Conservation (phyloP, 768 basidiomycete species). For the Termitomyces titanicus region DNA sequence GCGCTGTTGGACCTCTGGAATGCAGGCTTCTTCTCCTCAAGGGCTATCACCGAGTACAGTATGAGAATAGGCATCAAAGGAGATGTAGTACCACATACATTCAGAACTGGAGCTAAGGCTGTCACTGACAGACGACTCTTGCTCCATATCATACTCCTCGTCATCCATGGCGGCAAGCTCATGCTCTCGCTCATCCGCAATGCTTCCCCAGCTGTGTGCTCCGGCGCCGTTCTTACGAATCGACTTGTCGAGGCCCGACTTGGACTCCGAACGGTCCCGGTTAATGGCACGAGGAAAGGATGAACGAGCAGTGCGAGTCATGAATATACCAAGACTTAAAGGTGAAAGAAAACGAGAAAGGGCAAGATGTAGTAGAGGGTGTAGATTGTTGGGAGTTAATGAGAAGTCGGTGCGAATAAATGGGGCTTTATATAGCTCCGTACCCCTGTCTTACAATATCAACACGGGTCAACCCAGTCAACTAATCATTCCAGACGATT, state of each 20-base stretch:
- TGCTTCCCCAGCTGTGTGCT: slow-evolving; percentile 81
- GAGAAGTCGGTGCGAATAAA: background rate
- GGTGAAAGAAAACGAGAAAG: background rate
- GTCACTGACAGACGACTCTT: slow-evolving; percentile 21
- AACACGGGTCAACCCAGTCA: slow-evolving; percentile 15
- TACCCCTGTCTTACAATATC: slow-evolving; percentile 16
- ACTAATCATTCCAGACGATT: slow-evolving; percentile 17
- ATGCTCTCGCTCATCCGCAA: slow-evolving; percentile 57
- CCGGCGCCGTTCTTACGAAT: slow-evolving; percentile 80
- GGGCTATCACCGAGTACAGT: slow-evolving; percentile 8
- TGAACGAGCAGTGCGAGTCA: slow-evolving; percentile 82
- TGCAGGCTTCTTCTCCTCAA: slow-evolving; percentile 24
- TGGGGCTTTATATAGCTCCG: slow-evolving; percentile 18
- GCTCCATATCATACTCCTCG: slow-evolving; percentile 44
- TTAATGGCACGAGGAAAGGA: slow-evolving; percentile 65
- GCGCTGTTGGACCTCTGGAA: slow-evolving; percentile 36
- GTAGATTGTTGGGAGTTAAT: slow-evolving; percentile 2
- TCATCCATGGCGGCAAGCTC: slow-evolving; percentile 59
- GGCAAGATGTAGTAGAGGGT: background rate
- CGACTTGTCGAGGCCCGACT: slow-evolving; percentile 68
- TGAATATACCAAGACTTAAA: slow-evolving; percentile 23
- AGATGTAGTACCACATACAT: slow-evolving; percentile 9
- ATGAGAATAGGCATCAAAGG: background rate
- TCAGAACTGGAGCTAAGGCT: slow-evolving; percentile 16
- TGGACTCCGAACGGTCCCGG: slow-evolving; percentile 78